phyloP scores from a whole-genome alignment of 2,329 filamentous ascomycete species.

The Scytalidium lignicola region DNA sequence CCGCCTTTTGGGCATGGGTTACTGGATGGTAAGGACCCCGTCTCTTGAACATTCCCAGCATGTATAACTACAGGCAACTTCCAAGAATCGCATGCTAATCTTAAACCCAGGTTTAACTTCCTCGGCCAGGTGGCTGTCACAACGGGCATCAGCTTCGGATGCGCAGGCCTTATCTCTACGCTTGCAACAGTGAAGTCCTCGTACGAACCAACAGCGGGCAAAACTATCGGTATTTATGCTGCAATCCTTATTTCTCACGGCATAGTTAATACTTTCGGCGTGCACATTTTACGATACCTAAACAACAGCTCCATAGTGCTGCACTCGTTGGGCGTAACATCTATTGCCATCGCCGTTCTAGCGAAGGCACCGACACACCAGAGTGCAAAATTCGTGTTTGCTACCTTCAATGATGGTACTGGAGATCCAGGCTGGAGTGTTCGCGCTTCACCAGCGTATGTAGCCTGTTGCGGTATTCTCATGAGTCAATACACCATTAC shows the following conservation, averaged over 20 bases:
- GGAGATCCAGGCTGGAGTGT: constrained; percentile 47
- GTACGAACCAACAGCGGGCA: constrained; percentile 38
- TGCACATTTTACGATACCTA: constrained; percentile 48
- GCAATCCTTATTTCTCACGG: constrained; percentile 50
- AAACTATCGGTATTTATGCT: constrained; percentile 55
- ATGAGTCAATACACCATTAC: constrained; percentile 51
- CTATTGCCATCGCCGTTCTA: constrained; percentile 49
- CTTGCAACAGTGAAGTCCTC: constrained; percentile 38
- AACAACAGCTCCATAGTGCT: constrained; percentile 52
- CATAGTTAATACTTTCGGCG: constrained; percentile 52
- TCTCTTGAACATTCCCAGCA: no score
- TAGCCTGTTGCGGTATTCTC: constrained; percentile 48
- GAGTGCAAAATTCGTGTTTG: constrained; percentile 50
- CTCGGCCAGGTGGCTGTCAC: constrained; percentile 44
- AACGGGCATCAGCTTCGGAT: constrained; percentile 42
- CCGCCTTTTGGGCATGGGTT: constrained; percentile 41
- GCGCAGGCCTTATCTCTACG: constrained; percentile 39
- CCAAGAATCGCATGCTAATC: neutral
- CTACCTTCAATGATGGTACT: constrained; percentile 48
- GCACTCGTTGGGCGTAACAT: constrained; percentile 47
- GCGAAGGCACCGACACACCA: constrained; percentile 53
- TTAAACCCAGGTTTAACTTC: constrained; percentile 36
- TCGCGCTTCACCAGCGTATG: constrained; percentile 48
- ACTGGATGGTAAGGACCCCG: constrained; percentile 33
- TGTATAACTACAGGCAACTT: neutral